Evolutionary conservation across 1,284 basidiomycete species (phyloP), one percentile per base, ranked within the genome.

Genomic region (Amylostereum areolatum): DNA sequence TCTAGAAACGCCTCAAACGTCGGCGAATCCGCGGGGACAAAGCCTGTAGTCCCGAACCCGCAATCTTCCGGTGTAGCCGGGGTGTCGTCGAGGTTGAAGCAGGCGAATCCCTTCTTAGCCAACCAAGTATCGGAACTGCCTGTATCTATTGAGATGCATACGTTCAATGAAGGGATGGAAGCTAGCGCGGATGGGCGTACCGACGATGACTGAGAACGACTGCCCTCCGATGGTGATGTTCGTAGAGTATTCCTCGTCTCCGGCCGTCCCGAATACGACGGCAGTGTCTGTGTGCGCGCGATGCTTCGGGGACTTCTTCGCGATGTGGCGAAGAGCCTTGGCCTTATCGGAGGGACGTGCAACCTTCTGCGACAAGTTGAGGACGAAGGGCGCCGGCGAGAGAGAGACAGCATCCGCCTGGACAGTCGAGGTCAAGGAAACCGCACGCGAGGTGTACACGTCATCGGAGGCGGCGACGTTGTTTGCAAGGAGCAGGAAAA

Each of bases 91-190:
- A 59, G 48, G 36, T 56, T 51, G 47, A 57, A 54, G 50, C 61
- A 63, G 9, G 50, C 52, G 54, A 62, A 63, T 30, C 53, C 59
- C 33, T 55, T 51, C 45, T 57, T 30, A 4, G 57, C 53, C 4
- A 60, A 42, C 58, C 59, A 63, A 1, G 57, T 58, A 43, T 63
- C 60, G 3, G 60, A 60, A 30, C 59, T 61, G 45, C 33, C 34
- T 18, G 31, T 43, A 18, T 48, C 27, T 32, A 18, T 18, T 18
- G 18, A 18, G 18, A 18, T 18, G 18, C 18, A 18, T 18, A 18
- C 18, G 18, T 18, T 18, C 18, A 18, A 18, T 18, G 18, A 18
- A 18, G 18, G 18, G 18, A 18, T 18, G 18, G 18, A 18, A 18
- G 18, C 18, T 18, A 18, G 18, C 18, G 18, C 18, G 18, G 18